Base-by-base conservation (phyloP, 192 early-diverging fungal species). In the Mortierella hygrophila region DNA sequence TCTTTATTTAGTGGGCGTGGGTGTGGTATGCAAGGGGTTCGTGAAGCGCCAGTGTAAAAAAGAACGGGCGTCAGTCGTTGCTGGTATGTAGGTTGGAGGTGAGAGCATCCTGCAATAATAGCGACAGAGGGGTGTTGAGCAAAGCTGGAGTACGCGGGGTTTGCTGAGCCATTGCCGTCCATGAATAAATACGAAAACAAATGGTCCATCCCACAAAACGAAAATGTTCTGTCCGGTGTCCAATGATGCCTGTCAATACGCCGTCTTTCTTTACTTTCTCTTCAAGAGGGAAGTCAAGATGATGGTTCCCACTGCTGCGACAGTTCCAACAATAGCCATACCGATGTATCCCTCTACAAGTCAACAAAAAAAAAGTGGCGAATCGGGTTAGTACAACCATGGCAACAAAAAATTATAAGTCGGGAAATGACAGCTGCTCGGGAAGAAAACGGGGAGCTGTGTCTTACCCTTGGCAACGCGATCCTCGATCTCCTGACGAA, bases 241-340 rank as follows among this genome's bases (percentile, higher is more conserved):
- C 40, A 11, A 21, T 4, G 42, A 23, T 26, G 38, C 47, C 15
- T 32, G 40, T 38, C 46, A 26, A 0, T 9, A 32, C 15, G 9
- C 10, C 8, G 35, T 74, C 7, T 52, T 57, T 47, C 73, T 79
- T 77, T 79, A 88, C 47, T 79, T 78, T 57, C 54, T 82, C 77
- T 84, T 87, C 54, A 92, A 73, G n/a, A 92, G 84, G 15, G 89
- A 81, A 16, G 89, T 88, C 80, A 95, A 79, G 18, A 94, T 92
- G 71, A 93, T 88, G 68, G 93, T 93, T 3, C 91, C 94, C 52
- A 95, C 88, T 44, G 95, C 93, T 40, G 94, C 92, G 2, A 92
- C 94, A 23, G 93, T 93, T 41, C 97, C 96, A 23, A 96, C 94
- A 82, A 98, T 91, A 18, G 97, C 97, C 92, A 98, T 91, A 16